phyloP scores from a whole-genome alignment of 1,139 yeast genomes.

The Taphrina betulina region DNA sequence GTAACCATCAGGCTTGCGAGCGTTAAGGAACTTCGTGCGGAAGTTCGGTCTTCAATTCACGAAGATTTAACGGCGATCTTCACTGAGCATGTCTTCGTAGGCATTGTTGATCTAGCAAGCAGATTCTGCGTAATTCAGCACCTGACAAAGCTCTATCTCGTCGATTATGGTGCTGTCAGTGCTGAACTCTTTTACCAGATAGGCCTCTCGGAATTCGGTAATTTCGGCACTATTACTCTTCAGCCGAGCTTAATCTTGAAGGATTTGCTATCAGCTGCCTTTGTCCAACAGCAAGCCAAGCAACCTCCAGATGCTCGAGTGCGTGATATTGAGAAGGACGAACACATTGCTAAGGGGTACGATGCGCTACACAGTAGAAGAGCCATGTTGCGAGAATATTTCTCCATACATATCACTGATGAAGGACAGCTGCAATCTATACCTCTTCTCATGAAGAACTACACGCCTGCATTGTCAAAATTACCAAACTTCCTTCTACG shows the following conservation, averaged over 20 bases:
- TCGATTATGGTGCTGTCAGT: slow-evolving; percentile 73
- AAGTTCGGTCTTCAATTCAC: slow-evolving; percentile 53
- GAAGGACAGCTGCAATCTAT: slow-evolving; percentile 51
- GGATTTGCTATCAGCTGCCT: slow-evolving; percentile 43
- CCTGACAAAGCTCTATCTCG: slow-evolving; percentile 70
- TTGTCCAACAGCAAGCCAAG: slow-evolving; percentile 39
- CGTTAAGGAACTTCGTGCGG: slow-evolving; percentile 55
- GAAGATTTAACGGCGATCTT: slow-evolving; percentile 63
- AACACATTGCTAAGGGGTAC: slow-evolving; percentile 26
- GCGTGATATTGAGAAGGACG: not conserved
- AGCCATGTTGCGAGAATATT: slow-evolving; percentile 82
- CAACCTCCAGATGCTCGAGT: not conserved
- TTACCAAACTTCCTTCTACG: slow-evolving; percentile 66
- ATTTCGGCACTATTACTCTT: slow-evolving; percentile 64
- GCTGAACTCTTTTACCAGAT: slow-evolving; percentile 77
- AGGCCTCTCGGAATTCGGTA: slow-evolving; percentile 73
- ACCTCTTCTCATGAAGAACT: slow-evolving; percentile 67
- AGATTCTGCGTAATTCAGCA: slow-evolving; percentile 79
- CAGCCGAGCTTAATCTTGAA: slow-evolving; percentile 46
- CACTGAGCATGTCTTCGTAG: slow-evolving; percentile 71
- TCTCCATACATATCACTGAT: slow-evolving; percentile 52
- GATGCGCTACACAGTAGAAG: slow-evolving; percentile 51
- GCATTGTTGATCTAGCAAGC: slow-evolving; percentile 69
- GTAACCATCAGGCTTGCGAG: slow-evolving; percentile 51
- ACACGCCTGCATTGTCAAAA: slow-evolving; percentile 63